Percentiles rank a stretch among this genome's conserved stretches.
phyloP scores from a whole-genome alignment of 768 basidiomycete genomes.

The Pisolithus albus region DNA sequence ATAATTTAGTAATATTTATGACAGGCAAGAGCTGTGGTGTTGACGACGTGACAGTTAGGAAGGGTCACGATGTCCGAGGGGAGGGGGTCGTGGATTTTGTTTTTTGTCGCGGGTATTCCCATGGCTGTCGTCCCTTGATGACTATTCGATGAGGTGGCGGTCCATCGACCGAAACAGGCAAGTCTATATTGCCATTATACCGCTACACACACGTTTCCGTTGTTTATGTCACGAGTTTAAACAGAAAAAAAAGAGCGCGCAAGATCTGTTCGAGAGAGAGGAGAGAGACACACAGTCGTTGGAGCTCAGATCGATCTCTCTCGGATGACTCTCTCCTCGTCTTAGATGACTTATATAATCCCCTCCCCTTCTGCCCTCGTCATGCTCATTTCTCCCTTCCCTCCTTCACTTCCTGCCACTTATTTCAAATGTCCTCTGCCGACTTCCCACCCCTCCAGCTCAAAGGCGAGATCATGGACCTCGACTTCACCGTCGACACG shows the following conservation, averaged over 20 bases:
- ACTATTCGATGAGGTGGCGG: background rate
- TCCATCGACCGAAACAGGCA: background rate
- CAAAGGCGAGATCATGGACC: slow-evolving; percentile 73
- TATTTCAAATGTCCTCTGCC: slow-evolving; percentile 35
- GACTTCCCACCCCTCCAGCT: slow-evolving; percentile 45
- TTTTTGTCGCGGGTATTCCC: background rate
- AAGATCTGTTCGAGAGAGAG: background rate
- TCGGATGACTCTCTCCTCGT: too few relatives aligned
- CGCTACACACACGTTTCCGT: background rate
- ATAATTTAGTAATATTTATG: background rate
- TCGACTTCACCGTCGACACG: slow-evolving; percentile 65
- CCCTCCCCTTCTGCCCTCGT: slow-evolving; percentile 37
- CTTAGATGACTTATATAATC: slow-evolving; percentile 35
- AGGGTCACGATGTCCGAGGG: background rate
- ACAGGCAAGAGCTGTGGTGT: background rate
- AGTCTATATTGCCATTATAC: background rate
- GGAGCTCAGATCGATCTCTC: too few relatives aligned
- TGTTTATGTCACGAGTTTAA: background rate
- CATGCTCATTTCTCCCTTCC: slow-evolving; percentile 28
- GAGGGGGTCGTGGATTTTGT: background rate
- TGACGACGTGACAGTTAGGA: background rate
- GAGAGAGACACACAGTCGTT: too few relatives aligned
- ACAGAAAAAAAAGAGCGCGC: background rate
- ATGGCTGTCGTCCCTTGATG: background rate
- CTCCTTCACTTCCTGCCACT: slow-evolving; percentile 46